phyloP scores from a whole-genome alignment of 2,329 filamentous ascomycete species.

The Sclerotinia borealis region DNA sequence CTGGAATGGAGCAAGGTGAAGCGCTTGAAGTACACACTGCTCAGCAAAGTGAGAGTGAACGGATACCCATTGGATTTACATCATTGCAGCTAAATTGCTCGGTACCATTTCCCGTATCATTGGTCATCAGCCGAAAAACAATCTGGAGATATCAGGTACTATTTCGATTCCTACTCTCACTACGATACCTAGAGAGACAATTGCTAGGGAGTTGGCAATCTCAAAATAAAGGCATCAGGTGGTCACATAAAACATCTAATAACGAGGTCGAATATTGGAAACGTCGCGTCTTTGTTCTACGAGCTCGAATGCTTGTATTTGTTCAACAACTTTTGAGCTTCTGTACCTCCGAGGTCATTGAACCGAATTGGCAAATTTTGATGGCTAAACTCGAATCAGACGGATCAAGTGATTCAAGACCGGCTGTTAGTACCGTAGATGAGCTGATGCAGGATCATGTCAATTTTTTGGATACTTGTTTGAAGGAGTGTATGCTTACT shows the following conservation, averaged over 20 bases:
- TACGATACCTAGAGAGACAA: constrained; percentile 83
- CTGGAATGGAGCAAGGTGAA: constrained; percentile 86
- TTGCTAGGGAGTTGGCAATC: constrained; percentile 88
- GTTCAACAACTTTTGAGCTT: constrained; percentile 96
- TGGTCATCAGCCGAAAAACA: constrained; percentile 93
- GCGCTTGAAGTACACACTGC: constrained; percentile 62
- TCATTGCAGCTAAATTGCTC: constrained; percentile 90
- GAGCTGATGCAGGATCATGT: constrained; percentile 99
- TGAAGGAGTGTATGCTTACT: constrained; percentile 98
- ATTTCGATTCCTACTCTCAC: constrained; percentile 87
- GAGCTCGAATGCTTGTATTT: constrained; percentile 92
- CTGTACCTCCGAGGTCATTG: constrained; percentile 92
- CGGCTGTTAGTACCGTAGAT: constrained; percentile 68
- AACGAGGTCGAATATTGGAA: constrained; percentile 83
- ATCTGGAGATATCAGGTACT: constrained; percentile 92
- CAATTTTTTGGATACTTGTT: constrained; percentile 91
- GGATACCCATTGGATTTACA: constrained; percentile 86
- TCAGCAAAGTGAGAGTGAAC: constrained; percentile 65
- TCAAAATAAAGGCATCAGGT: constrained; percentile 80
- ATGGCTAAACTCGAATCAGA: constrained; percentile 73
- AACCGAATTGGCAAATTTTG: constrained; percentile 91
- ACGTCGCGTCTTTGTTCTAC: constrained; percentile 79
- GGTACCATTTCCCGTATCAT: constrained; percentile 89
- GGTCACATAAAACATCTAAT: constrained; percentile 73
- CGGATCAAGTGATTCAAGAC: constrained; percentile 33